Evolutionary conservation across 2,329 filamentous ascomycete genomes (phyloP), one percentile per base, ranked within the genome.

Genomic region (Stagonosporopsis tanaceti): DNA sequence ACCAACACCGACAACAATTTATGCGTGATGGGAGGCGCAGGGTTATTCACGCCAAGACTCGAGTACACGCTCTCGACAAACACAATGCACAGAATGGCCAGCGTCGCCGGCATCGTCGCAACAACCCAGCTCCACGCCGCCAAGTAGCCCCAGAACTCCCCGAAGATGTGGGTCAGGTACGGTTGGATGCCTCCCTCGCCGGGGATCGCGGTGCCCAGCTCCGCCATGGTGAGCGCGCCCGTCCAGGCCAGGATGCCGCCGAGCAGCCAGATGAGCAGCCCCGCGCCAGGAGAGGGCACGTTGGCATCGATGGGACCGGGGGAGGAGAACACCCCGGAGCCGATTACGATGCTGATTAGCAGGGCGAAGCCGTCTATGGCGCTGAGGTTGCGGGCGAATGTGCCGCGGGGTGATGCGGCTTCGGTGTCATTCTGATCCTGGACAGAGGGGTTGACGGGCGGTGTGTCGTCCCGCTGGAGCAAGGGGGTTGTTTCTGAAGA

Each of bases 121-220:
- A 88, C 81, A 25, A 89, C 81, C 86, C 86, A 89, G 0, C 84
- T 87, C 86, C 86, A 89, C 0, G 85, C 86, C 0, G 85, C 85
- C 24, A 89, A 72, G 66, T 88, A 89, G 6, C 86, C 87, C 51
- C 82, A 82, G 0, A 84, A 70, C 46, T 88, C 85, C 34, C 87
- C 86, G 57, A 83, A 89, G 32, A 87, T 84, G 71, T 86, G 82
- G 57, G 81, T 79, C 2, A 89, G 79, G 61, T 87, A 89, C 1
- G 85, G 84, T 64, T 89, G 87, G 17, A 89, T 82, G 20, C 87
- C 87, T 5, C 86, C 85, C 80, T 89, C 85, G 12, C 85, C 85
- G 0, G 85, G 85, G 47, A 89, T 87, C 1, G 85, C 83, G 0
- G 86, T 87, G 4, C 87, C 86, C 4, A 89, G 78, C 73, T 89